Conservation (phyloP, 108 stramenopile genomes). For the Skeletonema tropicum region DNA sequence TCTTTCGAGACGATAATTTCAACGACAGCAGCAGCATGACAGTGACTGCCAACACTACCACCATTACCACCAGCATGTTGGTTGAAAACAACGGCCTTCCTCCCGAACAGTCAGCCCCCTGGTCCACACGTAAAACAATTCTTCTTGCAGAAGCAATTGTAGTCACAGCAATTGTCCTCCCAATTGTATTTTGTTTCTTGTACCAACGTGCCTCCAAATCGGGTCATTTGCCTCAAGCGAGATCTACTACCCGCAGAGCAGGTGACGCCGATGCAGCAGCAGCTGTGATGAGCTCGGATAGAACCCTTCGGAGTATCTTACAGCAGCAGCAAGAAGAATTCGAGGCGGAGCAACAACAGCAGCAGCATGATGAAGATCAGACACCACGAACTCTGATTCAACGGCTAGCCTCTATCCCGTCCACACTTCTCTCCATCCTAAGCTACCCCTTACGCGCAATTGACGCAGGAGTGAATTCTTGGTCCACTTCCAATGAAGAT, state of each 20-base stretch:
- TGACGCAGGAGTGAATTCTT: not conserved
- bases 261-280: not conserved
- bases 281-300: not conserved
- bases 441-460: not conserved
- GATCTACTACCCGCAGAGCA: not conserved
- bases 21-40: not conserved
- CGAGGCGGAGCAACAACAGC: not conserved
- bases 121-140: conserved; percentile 5
- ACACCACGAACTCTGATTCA: not conserved
- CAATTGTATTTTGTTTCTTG: not conserved
- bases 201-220: not conserved
- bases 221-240: not conserved
- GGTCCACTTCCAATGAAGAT: not conserved
- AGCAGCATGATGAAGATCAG: not conserved
- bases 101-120: not conserved
- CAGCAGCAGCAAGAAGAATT: not conserved
- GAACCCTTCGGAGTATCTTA: not conserved
- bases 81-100: not conserved
- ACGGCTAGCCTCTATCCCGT: not conserved
- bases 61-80: not conserved
- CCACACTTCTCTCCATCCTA: not conserved
- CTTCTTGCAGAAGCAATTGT: not conserved
- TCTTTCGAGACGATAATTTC: not conserved
- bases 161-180: conserved; percentile 4
- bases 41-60: not conserved